Evolutionary conservation across 768 basidiomycete genomes (phyloP).

Genomic region (Fomitopsis serialis): DNA sequence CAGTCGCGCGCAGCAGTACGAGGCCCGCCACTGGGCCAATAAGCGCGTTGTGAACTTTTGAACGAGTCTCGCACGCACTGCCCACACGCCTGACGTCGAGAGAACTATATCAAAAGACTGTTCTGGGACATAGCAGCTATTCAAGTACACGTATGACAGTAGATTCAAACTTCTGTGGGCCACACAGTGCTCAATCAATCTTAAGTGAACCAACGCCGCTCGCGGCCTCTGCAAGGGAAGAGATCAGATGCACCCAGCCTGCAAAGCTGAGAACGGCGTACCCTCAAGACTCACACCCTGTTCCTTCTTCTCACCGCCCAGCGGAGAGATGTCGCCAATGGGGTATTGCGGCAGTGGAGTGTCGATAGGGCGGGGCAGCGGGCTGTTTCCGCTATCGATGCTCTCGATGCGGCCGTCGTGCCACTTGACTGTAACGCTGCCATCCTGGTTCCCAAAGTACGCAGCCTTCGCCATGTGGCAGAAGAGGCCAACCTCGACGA

Average conservation of each 20-base stretch:
- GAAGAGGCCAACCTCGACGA: constrained; percentile 99
- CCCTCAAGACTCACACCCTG: too few relatives aligned
- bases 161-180: background rate
- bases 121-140: too few relatives aligned
- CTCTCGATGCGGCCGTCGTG: constrained; percentile 43
- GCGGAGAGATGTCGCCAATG: background rate
- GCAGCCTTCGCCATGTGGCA: constrained; percentile 89
- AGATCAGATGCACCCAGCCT: background rate
- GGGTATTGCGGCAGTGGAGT: background rate
- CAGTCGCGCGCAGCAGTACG: too few relatives aligned
- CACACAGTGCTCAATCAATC: background rate
- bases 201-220: background rate
- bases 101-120: too few relatives aligned
- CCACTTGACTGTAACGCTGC: constrained; percentile 61
- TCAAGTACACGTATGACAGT: background rate
- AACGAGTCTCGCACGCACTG: too few relatives aligned
- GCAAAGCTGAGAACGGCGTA: background rate
- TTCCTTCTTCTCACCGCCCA: too few relatives aligned
- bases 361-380: background rate
- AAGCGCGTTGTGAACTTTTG: too few relatives aligned
- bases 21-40: too few relatives aligned
- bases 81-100: too few relatives aligned
- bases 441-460: constrained; percentile 92
- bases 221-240: background rate
- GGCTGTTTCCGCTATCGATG: constrained; percentile 9